Evolutionary conservation across 1,139 yeast genomes (phyloP).

Genomic region (Suhomyces wounanorum): DNA sequence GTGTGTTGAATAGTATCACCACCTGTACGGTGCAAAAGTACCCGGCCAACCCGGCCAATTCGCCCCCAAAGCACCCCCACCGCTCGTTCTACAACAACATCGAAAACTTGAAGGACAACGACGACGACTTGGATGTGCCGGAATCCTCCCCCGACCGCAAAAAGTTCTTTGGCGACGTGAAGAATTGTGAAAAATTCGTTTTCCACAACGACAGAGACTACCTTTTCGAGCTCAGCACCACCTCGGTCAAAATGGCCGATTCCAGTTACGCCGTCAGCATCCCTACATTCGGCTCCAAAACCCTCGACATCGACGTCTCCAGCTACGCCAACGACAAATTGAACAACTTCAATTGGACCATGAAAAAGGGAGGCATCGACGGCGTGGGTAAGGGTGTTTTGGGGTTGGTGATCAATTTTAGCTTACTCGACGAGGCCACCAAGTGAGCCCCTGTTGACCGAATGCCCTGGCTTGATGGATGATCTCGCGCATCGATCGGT

Average conservation of each 20-base stretch:
- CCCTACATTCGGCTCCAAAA: constrained; percentile 40
- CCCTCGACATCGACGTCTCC: constrained; percentile 44
- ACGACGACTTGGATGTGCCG: constrained; percentile 32
- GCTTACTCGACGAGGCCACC: constrained; percentile 34
- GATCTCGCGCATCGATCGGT: not conserved
- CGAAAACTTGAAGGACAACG: constrained; percentile 29
- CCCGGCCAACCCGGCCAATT: constrained; percentile 5
- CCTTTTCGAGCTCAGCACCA: constrained; percentile 41
- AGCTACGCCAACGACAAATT: constrained; percentile 44
- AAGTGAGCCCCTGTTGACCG: not conserved
- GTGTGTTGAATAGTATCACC: constrained; percentile 60
- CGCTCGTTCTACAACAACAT: constrained; percentile 16
- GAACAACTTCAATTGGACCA: constrained; percentile 47
- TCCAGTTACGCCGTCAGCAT: constrained; percentile 44
- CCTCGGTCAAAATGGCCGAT: constrained; percentile 42
- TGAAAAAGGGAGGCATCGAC: constrained; percentile 42
- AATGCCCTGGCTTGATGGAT: not conserved
- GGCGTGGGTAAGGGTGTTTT: constrained; percentile 38
- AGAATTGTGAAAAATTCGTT: constrained; percentile 34
- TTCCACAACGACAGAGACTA: constrained; percentile 32
- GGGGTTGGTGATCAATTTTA: constrained; percentile 45
- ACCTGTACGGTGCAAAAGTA: constrained; percentile 24
- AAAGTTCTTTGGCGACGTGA: constrained; percentile 32
- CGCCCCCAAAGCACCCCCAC: constrained; percentile 2
- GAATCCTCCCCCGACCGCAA: constrained; percentile 33